Evolutionary conservation across 768 basidiomycete species (phyloP), one percentile per base, ranked within the genome.

Genomic region (Hemileccinum impolitum): DNA sequence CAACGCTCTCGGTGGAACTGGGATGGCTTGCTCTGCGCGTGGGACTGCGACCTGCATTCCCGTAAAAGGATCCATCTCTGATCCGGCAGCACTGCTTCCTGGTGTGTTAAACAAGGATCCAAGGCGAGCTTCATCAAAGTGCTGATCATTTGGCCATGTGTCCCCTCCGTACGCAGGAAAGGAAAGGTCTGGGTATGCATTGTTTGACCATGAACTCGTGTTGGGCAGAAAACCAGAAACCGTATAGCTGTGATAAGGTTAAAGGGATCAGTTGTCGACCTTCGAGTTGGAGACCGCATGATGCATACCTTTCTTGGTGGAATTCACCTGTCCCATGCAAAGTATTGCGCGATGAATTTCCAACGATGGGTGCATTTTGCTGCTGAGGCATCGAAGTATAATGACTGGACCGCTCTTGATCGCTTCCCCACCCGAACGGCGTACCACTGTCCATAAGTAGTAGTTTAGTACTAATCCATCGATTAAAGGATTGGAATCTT

Each of bases 271-370:
- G 47, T 19, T 34, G 14, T 39, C 7, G 1, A 36, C 38, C 12
- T 30, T 35, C 13, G 9, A n/a, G 23, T 19, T 48, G n/a, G 14
- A 37, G 11, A 40, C 11, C n/a, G 38, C 21, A 23, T 15, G 21
- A 26, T n/a, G 18, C 56, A 23, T 41, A 64, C 61, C 53, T 55
- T 42, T 52, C 52, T 34, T 17, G 50, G 17, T 3, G 18, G 10
- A 30, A n/a, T 8, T 26, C 36, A 13, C 15, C 7, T 10, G 26
- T 6, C 39, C 47, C 52, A n/a, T 45, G 3, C 21, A 23, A 15
- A 23, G 34, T 39, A 14, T n/a, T 36, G 21, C 6, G n/a, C 17
- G 46, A 45, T 1, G 38, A n/a, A 43, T 38, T 31, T 32, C 6
- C 37, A 4, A 30, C 6, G 26, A 25, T 23, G 3, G 23, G 21